A percentile compares a stretch with the other conserved stretches of the same genome.
Conservation (phyloP, 225 moss, liverwort and hornwort genomes). For the Antitrichia curtipendula region DNA sequence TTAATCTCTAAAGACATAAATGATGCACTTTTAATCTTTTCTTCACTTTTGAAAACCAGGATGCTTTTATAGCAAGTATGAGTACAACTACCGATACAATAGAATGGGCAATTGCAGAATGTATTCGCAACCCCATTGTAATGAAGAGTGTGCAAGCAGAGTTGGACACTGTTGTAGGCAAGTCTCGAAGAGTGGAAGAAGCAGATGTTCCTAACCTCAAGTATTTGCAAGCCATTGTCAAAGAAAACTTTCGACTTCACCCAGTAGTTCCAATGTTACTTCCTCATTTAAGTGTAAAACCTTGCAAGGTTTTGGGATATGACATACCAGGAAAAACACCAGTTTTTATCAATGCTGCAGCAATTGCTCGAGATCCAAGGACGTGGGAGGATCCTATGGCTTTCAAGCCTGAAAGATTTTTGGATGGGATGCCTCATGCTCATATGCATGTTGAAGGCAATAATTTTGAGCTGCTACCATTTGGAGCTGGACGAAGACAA, state of each 20-base stretch:
- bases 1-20: no score
- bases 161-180: not conserved
- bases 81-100: not conserved
- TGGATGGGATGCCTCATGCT: not conserved
- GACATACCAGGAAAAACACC: not conserved
- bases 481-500: not conserved
- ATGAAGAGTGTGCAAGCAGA: not conserved
- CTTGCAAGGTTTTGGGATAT: not conserved
- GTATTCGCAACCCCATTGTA: not conserved
- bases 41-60: not conserved
- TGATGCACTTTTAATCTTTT: fast-evolving
- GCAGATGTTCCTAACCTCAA: not conserved
- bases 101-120: not conserved
- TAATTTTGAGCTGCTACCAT: not conserved
- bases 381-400: not conserved
- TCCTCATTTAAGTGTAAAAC: not conserved
- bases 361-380: not conserved
- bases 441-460: not conserved
- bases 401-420: not conserved
- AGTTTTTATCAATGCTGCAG: not conserved
- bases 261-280: not conserved
- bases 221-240: not conserved
- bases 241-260: not conserved
- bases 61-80: not conserved
- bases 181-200: not conserved